Evolutionary conservation across 2,329 filamentous ascomycete species (phyloP).

Genomic region (Ilyonectria sp.): DNA sequence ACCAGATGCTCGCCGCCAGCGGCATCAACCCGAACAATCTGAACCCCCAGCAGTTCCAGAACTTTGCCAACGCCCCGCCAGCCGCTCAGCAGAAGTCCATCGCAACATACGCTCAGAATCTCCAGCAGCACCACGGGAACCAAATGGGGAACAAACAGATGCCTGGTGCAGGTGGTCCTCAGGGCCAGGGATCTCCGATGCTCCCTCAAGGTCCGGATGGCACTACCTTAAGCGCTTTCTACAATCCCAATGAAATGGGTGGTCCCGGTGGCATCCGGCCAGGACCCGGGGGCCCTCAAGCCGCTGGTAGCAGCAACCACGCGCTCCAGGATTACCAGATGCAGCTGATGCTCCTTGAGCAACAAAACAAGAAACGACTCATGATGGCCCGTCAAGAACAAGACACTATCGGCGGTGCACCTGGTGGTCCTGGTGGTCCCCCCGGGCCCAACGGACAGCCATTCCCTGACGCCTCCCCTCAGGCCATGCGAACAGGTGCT

Average conservation of each 20-base stretch:
- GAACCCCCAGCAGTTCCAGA: constrained; percentile 82
- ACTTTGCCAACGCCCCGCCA: constrained; percentile 68
- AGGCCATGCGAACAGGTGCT: constrained; percentile 76
- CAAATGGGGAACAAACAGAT: constrained; percentile 88
- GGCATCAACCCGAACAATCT: constrained; percentile 84
- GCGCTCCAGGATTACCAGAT: constrained; percentile 91
- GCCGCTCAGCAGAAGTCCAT: constrained; percentile 85
- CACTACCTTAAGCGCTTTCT: constrained; percentile 69
- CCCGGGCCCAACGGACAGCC: constrained; percentile 72
- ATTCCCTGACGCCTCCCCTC: constrained; percentile 80
- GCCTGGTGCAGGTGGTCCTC: constrained; percentile 79
- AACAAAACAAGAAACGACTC: constrained; percentile 89
- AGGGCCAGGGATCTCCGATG: constrained; percentile 86
- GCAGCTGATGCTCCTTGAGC: constrained; percentile 89
- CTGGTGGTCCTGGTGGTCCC: constrained; percentile 68
- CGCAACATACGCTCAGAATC: constrained; percentile 87
- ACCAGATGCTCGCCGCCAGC: constrained; percentile 75
- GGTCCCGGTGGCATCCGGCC: constrained; percentile 72
- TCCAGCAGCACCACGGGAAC: constrained; percentile 85
- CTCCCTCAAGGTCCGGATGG: constrained; percentile 81
- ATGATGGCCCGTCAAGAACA: constrained; percentile 89
- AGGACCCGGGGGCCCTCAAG: constrained; percentile 63
- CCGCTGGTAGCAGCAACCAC: constrained; percentile 76
- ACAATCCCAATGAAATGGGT: constrained; percentile 75
- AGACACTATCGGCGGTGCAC: constrained; percentile 68